Conservation (phyloP, 495 filamentous ascomycete species). For the Talaromyces thailandensis region DNA sequence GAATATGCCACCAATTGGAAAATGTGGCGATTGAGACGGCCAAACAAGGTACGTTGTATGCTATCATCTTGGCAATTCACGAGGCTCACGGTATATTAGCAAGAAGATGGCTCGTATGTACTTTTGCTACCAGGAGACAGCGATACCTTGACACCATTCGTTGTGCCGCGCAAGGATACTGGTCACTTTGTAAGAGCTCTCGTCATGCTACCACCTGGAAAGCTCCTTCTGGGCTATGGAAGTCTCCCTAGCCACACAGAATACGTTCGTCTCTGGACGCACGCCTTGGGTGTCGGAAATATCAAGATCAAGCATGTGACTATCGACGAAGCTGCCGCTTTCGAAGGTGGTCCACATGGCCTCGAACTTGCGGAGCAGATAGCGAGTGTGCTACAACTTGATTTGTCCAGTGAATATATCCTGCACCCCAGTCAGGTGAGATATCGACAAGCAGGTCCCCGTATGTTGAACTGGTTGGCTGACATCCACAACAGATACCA, state of each 20-base stretch:
- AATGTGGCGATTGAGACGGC: not conserved
- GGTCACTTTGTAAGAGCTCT: not conserved
- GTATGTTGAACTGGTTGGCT: not conserved
- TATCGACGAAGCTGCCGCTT: not conserved
- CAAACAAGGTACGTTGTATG: not conserved
- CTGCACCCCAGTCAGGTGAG: not conserved
- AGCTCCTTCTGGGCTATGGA: not conserved
- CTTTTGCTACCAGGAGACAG: not conserved
- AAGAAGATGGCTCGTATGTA: not conserved
- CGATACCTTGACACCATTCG: not conserved
- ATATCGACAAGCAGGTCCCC: too few species aligned
- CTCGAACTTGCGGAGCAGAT: not conserved
- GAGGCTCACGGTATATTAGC: not conserved
- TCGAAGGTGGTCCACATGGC: not conserved
- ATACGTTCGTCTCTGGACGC: not conserved
- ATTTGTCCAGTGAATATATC: not conserved
- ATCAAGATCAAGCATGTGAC: not conserved
- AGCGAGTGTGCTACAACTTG: not conserved
- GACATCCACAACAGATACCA: not conserved
- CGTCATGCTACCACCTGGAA: not conserved
- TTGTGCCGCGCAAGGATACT: not conserved
- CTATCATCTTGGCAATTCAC: not conserved
- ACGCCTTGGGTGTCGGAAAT: not conserved
- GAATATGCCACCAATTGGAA: not conserved
- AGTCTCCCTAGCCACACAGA: not conserved